Percentiles rank a stretch among this genome's conserved stretches.
phyloP scores from a whole-genome alignment of 306 rosid genomes.

The Albizia julibrissin region DNA sequence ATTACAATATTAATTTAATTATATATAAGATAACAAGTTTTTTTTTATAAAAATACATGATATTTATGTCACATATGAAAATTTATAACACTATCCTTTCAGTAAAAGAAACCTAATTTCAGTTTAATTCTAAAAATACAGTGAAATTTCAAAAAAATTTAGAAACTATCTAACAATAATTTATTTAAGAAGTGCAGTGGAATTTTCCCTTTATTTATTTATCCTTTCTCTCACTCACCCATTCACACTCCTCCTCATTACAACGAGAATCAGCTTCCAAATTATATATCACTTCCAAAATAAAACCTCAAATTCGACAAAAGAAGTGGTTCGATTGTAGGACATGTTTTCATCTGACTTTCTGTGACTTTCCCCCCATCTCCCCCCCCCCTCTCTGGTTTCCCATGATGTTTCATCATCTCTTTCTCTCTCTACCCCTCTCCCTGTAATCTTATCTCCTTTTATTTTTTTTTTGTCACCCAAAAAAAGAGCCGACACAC shows the following conservation, averaged over 20 bases:
- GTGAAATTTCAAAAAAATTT: too few species aligned
- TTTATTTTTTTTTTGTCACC: conserved; percentile 39
- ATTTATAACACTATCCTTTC: too few species aligned
- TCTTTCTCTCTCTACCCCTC: conserved; percentile 23
- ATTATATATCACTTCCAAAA: not conserved
- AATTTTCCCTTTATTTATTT: too few species aligned
- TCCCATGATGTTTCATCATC: conserved; percentile 29
- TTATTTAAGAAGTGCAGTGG: too few species aligned
- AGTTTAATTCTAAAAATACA: too few species aligned
- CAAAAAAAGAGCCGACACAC: conserved; percentile 32
- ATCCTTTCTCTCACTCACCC: not conserved
- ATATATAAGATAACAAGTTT: too few species aligned
- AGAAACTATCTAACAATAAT: too few species aligned
- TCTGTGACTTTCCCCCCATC: conserved; percentile 24
- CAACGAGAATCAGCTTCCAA: not conserved
- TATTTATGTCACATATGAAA: too few species aligned
- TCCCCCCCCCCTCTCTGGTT: conserved; percentile 28
- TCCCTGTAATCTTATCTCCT: conserved; percentile 45
- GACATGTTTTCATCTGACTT: conserved; percentile 8
- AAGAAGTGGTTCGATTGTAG: conserved; percentile 41
- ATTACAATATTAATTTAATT: too few species aligned
- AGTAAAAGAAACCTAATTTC: too few species aligned
- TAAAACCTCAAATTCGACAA: conserved; percentile 42
- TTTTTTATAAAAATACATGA: too few species aligned
- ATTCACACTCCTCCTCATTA: not conserved